A percentile compares a stretch with the other conserved stretches of the same genome.
Evolutionary conservation across 148 eudicot genomes (phyloP).

Genomic region (Arctostaphylos glauca): DNA sequence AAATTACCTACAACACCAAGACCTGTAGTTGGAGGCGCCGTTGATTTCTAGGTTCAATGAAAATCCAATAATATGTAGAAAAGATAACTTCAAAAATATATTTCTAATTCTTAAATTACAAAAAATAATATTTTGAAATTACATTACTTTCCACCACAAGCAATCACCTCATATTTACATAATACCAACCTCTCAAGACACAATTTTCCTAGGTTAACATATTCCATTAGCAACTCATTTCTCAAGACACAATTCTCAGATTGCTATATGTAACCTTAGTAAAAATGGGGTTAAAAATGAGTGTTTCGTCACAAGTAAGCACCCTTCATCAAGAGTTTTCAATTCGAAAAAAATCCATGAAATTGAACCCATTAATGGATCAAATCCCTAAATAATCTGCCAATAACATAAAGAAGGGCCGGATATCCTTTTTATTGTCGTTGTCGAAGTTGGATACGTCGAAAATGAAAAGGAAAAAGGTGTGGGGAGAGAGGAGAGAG

Average conservation of each 20-base stretch:
- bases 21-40: neutral
- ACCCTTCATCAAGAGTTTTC: neutral
- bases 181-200: neutral
- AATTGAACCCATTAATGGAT: neutral
- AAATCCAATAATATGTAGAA: neutral
- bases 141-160: neutral
- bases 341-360: neutral
- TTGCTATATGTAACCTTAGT: no score
- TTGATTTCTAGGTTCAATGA: conserved; percentile 6
- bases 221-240: neutral
- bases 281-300: no score
- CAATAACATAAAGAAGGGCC: neutral
- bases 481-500: no score
- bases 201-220: neutral
- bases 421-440: neutral
- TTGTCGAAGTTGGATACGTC: no score
- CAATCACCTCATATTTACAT: neutral
- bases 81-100: neutral
- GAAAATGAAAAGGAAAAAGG: no score
- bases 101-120: neutral
- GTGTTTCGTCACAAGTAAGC: neutral
- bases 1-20: neutral
- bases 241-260: neutral
- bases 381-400: neutral
- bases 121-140: neutral